Evolutionary conservation across 371 early-diverging fungal genomes (phyloP).

Genomic region (Agmasoma carcini): DNA sequence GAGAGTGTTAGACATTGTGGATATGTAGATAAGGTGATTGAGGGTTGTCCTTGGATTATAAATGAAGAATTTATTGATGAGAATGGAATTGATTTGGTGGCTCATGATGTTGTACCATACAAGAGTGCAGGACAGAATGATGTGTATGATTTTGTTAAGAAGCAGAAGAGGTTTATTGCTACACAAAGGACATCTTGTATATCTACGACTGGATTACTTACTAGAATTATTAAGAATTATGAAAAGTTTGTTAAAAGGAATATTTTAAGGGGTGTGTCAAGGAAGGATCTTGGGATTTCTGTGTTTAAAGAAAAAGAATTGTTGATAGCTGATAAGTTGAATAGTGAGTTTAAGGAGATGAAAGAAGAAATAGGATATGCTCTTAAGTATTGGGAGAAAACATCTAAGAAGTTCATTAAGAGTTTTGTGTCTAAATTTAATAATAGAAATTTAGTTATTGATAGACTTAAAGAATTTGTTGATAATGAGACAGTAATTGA

Average conservation of each 20-base stretch:
- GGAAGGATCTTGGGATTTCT: constrained; percentile 68
- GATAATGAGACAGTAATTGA: constrained; percentile 3
- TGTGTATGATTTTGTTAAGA: constrained; percentile 79
- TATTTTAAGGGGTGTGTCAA: constrained; percentile 69
- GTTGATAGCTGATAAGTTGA: neutral
- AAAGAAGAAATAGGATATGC: constrained; percentile 23
- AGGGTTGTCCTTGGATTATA: constrained; percentile 72
- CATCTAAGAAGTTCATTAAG: constrained; percentile 13
- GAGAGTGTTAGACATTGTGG: constrained; percentile 75
- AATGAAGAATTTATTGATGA: constrained; percentile 67
- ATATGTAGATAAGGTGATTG: constrained; percentile 81
- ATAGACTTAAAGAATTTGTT: neutral
- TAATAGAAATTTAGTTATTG: neutral
- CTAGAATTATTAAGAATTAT: constrained; percentile 78
- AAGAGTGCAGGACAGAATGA: constrained; percentile 59
- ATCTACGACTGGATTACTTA: constrained; percentile 78
- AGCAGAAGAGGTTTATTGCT: constrained; percentile 67
- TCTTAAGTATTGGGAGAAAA: constrained; percentile 34
- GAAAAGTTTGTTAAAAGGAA: constrained; percentile 75
- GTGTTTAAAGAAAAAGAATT: constrained; percentile 39
- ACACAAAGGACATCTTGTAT: constrained; percentile 77
- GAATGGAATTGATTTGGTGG: constrained; percentile 82
- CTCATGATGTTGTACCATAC: constrained; percentile 86
- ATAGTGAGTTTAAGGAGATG: constrained; percentile 3
- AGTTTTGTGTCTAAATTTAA: constrained; percentile 16